Conservation (phyloP, 2,329 filamentous ascomycete species). For the Dactylellina drechsleri region DNA sequence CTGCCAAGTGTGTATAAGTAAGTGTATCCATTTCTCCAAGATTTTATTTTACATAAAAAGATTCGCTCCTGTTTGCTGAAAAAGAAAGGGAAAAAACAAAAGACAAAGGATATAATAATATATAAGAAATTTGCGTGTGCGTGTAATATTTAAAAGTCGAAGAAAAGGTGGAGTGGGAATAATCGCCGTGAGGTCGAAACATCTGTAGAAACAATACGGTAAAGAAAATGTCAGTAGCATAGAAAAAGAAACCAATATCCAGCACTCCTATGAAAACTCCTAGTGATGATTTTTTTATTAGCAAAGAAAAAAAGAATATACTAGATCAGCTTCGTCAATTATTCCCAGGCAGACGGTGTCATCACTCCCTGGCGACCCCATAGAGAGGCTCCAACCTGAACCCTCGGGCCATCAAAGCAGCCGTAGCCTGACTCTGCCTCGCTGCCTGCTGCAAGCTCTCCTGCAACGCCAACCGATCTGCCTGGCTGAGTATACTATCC, state of each 20-base stretch:
- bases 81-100: conserved; percentile 10
- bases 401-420: conserved; percentile 21
- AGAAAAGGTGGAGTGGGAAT: conserved; percentile 17
- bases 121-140: conserved; percentile 23
- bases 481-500: conserved; percentile 41
- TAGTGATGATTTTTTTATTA: conserved; percentile 32
- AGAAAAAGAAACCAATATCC: background rate
- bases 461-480: conserved; percentile 30
- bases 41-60: background rate
- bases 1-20: background rate
- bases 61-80: conserved; percentile 25
- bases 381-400: conserved; percentile 38
- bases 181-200: conserved; percentile 15
- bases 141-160: conserved; percentile 26
- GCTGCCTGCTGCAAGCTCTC: conserved; percentile 36
- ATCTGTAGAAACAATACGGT: conserved; percentile 1
- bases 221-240: background rate
- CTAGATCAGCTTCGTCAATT: background rate
- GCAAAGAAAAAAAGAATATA: conserved; percentile 16
- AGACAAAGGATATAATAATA: background rate
- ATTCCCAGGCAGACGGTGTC: background rate
- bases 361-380: conserved; percentile 21
- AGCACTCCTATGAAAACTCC: conserved; percentile 41
- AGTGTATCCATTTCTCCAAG: conserved; percentile 3
- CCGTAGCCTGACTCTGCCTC: conserved; percentile 27